Base-by-base conservation (phyloP, 345 rosid species). In the Theobroma cacao region DNA sequence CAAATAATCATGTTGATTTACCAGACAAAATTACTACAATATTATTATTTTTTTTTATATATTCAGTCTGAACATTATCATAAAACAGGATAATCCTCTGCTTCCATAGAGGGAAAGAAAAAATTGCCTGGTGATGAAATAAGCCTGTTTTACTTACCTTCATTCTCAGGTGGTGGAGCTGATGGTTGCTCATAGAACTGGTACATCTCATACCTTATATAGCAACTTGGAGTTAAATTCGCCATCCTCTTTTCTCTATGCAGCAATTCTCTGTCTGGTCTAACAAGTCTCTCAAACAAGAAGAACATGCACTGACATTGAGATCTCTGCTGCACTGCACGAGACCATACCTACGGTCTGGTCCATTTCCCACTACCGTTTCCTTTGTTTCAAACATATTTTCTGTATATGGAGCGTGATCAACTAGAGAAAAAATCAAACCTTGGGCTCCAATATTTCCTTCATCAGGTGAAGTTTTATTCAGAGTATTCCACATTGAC, bases 291-390 rank as follows among this genome's bases (percentile, higher is more conserved):
- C 0, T 22, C 82, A 88, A 68, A 77, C 90, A 88, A 22, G 56
- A 12, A 0, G 2, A 0, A 58, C 87, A 86, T 2, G 4, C 14
- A 26, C 58, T 73, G 0, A 79, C 56, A n/a, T 75, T 74, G 15
- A 88, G 31, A 71, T 88, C 89, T 73, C 82, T 82, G 18, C 64
- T 82, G 45, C 89, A 86, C 81, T 86, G 88, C 11, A 7, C 77
- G 76, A 88, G 7, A 8, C 82, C 87, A 72, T 80, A 88, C 43
- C 81, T 62, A 2, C 31, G 22, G 43, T 18, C 43, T 3, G 62
- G 38, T 53, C 68, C 63, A 62, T 38, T 3, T 30, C 22, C 38
- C 1, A 2, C 38, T 13, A n/a, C 50, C 11, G 52, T 75, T 11
- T 78, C 76, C 0, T 55, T 3, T 3, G 70, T 76, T n/a, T 52